These are phyloP conservation scores for Leccinum aurantiacum DNA, from an alignment of 768 basidiomycete species.

Conservation along the genomic window DNA sequence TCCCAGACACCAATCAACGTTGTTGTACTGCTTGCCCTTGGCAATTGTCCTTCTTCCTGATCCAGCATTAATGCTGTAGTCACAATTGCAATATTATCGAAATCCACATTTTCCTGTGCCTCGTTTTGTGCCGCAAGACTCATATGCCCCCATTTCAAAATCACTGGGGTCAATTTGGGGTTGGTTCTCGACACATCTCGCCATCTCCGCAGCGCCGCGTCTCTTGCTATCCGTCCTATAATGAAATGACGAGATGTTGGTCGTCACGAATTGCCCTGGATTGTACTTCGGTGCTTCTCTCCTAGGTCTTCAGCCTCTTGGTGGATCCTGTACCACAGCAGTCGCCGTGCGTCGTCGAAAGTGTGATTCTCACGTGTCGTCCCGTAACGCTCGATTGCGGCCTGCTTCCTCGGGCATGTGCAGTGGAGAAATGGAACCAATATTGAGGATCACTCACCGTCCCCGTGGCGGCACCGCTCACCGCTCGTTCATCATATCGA, in stretches of 20 bases:
- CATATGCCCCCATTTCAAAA: constrained; percentile 15
- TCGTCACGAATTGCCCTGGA: constrained; percentile 18
- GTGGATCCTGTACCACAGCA: constrained; percentile 30
- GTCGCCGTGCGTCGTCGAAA: constrained; percentile 18
- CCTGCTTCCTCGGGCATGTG: constrained; percentile 11
- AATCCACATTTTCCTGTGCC: constrained; percentile 18
- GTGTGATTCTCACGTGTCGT: constrained; percentile 21
- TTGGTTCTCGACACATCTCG: constrained; percentile 20
- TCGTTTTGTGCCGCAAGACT: neutral
- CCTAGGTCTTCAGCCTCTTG: constrained; percentile 18
- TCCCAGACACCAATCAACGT: neutral
- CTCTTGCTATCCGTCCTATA: constrained; percentile 8
- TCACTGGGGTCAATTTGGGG: constrained; percentile 4
- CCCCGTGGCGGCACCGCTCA: constrained; percentile 13
- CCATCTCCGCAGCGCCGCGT: constrained; percentile 29
- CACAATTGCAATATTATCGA: neutral
- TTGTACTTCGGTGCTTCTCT: constrained; percentile 25
- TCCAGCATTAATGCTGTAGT: constrained; percentile 21
- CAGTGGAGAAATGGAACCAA: constrained; percentile 11
- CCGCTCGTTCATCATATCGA: neutral
- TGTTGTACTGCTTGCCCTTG: neutral
- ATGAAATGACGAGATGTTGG: constrained; percentile 30
- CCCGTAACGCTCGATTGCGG: constrained; percentile 5
- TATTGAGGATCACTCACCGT: constrained; percentile 20
- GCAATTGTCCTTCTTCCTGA: constrained; percentile 4